Base-by-base conservation (phyloP, 1,139 yeast genomes). In the Pichia sorboxylosa region DNA sequence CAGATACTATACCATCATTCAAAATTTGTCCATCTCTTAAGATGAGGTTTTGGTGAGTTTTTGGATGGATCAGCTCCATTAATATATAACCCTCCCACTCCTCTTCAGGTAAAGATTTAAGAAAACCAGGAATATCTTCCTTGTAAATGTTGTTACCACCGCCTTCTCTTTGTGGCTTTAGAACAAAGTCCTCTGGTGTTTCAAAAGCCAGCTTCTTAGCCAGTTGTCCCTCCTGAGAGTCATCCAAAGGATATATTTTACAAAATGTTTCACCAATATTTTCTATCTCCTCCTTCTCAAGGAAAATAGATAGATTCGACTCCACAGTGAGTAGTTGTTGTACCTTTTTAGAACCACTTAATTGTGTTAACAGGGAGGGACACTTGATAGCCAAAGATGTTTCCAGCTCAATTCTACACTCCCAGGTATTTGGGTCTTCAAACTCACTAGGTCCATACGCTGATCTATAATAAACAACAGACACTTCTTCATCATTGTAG, bases 81-180 rank as follows among this genome's bases (percentile, higher is more conserved):
- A 92, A 66, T 39, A 92, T 82, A 54, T 85, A 92, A 0, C 85
- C 94, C 20, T 74, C 77, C 96, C 96, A 87, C 25, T 80, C 80
- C 17, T 64, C 58, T 47, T 78, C 73, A n/a, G 76, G 73, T 8
- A 82, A 52, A 0, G 61, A 48, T 14, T 66, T 54, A 45, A 90
- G 61, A 50, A 83, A 87, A 0, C 40, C 59, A 2, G 96, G 95
- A 35, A 90, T 90, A 44, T 83, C 79, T 29, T 71, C 70, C 47
- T 82, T 82, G 59, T 90, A 90, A 33, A 90, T 69, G 52, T 90
- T 90, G 56, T 90, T 85, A 16, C 98, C 98, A 16, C 80, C 79
- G 24, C 98, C 98, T 62, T 90, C 98, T 61, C 98, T 72, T 57
- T 92, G 98, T 4, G 98, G 98, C 52, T 90, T 90, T 47, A 90